These are phyloP conservation scores for Podaxis rugospora DNA, from an alignment of 768 basidiomycete genomes.

Conservation along the genomic window DNA sequence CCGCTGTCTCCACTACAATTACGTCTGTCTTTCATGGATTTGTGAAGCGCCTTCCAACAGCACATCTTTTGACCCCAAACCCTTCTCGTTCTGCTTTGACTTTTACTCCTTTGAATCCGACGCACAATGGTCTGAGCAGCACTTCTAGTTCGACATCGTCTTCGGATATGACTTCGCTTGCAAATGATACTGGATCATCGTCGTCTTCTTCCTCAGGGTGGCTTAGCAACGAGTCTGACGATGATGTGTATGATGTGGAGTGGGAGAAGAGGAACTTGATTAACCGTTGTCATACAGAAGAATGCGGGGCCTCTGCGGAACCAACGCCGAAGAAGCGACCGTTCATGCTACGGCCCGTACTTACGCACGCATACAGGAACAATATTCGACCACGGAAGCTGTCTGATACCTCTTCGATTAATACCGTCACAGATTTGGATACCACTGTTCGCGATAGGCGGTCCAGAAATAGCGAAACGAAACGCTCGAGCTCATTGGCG, in stretches of 20 bases:
- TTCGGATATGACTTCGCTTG: conserved; percentile 59
- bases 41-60: conserved; percentile 51
- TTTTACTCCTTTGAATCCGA: conserved; percentile 9
- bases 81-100: conserved; percentile 21
- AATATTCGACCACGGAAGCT: conserved; percentile 31
- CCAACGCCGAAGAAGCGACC: conserved; percentile 30
- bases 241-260: conserved; percentile 45
- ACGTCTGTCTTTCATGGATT: conserved; percentile 56
- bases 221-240: conserved; percentile 50
- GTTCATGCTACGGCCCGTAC: conserved; percentile 44
- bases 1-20: conserved; percentile 21
- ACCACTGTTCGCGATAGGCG: conserved; percentile 13
- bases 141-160: conserved; percentile 15
- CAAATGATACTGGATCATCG: conserved; percentile 60
- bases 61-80: conserved; percentile 31
- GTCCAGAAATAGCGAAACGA: conserved; percentile 6
- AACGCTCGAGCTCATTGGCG: conserved; percentile 14
- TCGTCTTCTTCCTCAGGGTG: conserved; percentile 49
- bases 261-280: conserved; percentile 28
- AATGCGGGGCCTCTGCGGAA: conserved; percentile 18
- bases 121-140: conserved; percentile 5
- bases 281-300: conserved; percentile 15
- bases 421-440: conserved; percentile 35
- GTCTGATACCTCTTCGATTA: conserved; percentile 49
- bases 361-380: conserved; percentile 25